These are phyloP conservation scores for Pseudocercospora eumusae DNA, from an alignment of 2,329 filamentous ascomycete species.

Conservation along the genomic window DNA sequence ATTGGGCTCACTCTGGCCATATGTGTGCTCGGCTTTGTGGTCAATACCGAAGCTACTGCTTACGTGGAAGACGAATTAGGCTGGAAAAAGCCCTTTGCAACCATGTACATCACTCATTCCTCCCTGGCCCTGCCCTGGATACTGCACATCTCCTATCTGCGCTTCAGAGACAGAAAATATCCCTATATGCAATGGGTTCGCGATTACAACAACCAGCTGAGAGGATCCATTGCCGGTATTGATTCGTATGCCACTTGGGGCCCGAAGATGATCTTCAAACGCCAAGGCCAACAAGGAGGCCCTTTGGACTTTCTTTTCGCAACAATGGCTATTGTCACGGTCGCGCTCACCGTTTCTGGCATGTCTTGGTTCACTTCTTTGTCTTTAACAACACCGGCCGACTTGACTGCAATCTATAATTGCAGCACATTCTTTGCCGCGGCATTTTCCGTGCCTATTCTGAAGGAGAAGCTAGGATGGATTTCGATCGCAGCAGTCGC, in stretches of 20 bases:
- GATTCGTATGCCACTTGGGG: constrained; percentile 36
- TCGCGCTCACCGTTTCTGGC: constrained; percentile 37
- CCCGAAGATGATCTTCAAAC: constrained; percentile 31
- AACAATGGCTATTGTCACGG: constrained; percentile 36
- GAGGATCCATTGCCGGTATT: constrained; percentile 34
- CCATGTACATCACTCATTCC: constrained; percentile 39
- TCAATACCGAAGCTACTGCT: constrained; percentile 40
- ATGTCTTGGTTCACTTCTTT: constrained; percentile 38
- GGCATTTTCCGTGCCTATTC: constrained; percentile 37
- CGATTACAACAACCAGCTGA: constrained; percentile 37
- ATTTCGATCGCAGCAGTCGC: constrained; percentile 35
- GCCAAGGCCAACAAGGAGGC: constrained; percentile 30
- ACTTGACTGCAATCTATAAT: constrained; percentile 42
- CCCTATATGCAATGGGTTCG: constrained; percentile 35
- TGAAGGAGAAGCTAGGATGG: constrained; percentile 36
- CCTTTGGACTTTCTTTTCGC: constrained; percentile 38
- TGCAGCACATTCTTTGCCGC: constrained; percentile 41
- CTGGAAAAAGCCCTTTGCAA: constrained; percentile 40
- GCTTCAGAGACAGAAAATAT: constrained; percentile 27
- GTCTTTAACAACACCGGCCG: constrained; percentile 38
- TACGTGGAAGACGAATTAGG: constrained; percentile 39
- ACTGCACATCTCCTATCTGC: constrained; percentile 32
- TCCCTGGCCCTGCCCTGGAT: constrained; percentile 39
- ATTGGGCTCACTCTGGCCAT: constrained; percentile 32
- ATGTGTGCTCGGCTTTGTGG: constrained; percentile 36